A percentile compares a stretch with the other conserved stretches of the same genome.
Conservation (phyloP, 257 asterid species). For the Knoxia roxburghii region DNA sequence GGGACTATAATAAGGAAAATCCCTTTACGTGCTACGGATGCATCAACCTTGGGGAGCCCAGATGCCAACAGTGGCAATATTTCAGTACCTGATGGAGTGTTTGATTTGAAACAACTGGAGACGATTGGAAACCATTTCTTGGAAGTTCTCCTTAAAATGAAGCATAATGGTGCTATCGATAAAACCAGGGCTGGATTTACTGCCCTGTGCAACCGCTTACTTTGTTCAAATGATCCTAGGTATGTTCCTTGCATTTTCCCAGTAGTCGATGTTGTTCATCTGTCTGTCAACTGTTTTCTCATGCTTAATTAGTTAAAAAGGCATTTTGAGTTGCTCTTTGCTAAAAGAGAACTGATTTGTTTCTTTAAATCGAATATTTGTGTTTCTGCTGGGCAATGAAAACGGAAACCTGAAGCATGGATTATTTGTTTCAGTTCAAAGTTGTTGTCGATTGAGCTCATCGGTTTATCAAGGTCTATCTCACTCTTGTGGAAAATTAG, state of each 20-base stretch:
- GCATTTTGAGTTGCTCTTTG: not conserved
- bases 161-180: conserved; percentile 96
- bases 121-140: conserved; percentile 85
- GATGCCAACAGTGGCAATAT: conserved; percentile 24
- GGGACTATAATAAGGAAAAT: conserved; percentile 87
- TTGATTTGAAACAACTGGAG: conserved; percentile 83
- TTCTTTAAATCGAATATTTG: not conserved
- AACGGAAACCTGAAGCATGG: not conserved
- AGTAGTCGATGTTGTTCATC: not conserved
- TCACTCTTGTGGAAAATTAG: not conserved
- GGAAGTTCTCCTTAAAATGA: conserved; percentile 95
- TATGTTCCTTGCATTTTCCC: conserved; percentile 16
- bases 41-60: conserved; percentile 29
- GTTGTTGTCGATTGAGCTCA: not conserved
- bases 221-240: conserved; percentile 92
- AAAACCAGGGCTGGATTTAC: conserved; percentile 99
- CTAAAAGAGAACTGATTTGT: not conserved
- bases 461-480: not conserved
- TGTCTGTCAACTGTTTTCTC: not conserved
- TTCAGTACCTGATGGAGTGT: conserved; percentile 46
- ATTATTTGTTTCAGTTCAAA: not conserved
- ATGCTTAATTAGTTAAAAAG: not conserved
- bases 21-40: conserved; percentile 73
- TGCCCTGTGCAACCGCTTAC: conserved; percentile 94
- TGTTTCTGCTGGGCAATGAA: not conserved